Conservation (phyloP, 1,284 basidiomycete genomes). For the Bjerkandera adusta region DNA sequence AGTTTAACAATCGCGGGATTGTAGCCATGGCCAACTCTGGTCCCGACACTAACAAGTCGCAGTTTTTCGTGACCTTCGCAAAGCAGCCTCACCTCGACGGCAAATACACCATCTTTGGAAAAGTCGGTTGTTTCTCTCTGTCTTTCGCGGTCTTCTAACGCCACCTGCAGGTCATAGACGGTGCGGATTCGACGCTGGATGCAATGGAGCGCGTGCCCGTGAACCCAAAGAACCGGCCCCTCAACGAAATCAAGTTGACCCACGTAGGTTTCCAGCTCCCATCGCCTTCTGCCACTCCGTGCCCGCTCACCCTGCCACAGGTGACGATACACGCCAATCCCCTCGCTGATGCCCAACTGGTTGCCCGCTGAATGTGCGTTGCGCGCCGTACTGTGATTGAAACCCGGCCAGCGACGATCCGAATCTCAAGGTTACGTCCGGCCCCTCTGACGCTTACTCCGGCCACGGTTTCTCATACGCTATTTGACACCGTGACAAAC, state of each 20-base stretch:
- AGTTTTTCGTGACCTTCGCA: constrained; percentile 92
- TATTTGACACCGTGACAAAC: too few relatives aligned
- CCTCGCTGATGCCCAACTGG: constrained; percentile 69
- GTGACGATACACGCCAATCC: constrained; percentile 96
- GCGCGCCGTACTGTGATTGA: too few relatives aligned
- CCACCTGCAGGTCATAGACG: constrained; percentile 76
- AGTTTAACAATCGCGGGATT: constrained; percentile 93
- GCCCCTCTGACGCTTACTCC: too few relatives aligned
- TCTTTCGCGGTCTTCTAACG: background rate
- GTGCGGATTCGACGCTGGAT: constrained; percentile 85
- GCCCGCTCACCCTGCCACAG: constrained; percentile 35
- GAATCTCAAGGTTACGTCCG: too few relatives aligned
- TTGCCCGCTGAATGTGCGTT: constrained; percentile 18
- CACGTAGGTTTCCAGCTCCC: constrained; percentile 49
- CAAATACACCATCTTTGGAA: constrained; percentile 94
- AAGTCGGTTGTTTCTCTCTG: constrained; percentile 27
- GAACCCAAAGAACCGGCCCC: constrained; percentile 85
- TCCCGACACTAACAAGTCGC: constrained; percentile 90
- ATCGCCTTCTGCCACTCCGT: background rate
- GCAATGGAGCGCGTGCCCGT: constrained; percentile 90
- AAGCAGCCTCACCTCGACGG: constrained; percentile 92
- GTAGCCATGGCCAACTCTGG: constrained; percentile 98
- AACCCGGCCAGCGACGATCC: too few relatives aligned
- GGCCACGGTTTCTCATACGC: too few relatives aligned
- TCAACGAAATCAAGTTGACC: constrained; percentile 80